Evolutionary conservation across 179 eudicot species (phyloP), one percentile per base, ranked within the genome.

Genomic region (Vitellaria paradoxa): DNA sequence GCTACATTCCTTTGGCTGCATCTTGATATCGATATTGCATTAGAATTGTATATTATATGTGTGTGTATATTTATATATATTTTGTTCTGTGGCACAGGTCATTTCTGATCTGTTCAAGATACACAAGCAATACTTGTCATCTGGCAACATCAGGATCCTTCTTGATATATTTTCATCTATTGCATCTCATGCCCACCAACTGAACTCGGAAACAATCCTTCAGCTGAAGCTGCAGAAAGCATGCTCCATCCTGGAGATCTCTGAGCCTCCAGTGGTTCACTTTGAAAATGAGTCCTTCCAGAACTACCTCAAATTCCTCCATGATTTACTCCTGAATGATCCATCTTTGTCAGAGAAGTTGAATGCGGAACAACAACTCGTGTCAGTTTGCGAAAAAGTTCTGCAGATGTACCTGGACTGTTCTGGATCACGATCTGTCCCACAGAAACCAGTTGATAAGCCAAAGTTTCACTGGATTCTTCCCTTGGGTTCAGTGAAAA

Each of bases 231-330:
- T 96, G 81, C 93, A 88, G 82, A 88, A 78, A 79, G 90, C 84
- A 11, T 92, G 98, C 87, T 84, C 92, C 24, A 78, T 89, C 63
- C 86, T 96, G 67, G 98, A 94, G 75, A 86, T 96, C 73, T 79
- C 99, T 26, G 94, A 89, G 10, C 96, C 97, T 7, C 99, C 99
- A 0, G 79, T 91, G n/a, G 97, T 96, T 70, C 90, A 90, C 81
- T 96, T 93, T 80, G 90, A 96, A 80, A 96, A 88, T 14, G 99
- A 96, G 76, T 89, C 92, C 45, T 84, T 78, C 76, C 90, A 87
- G 81, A 89, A 81, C 76, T 88, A 88, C 81, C 83, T 93, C 21
- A 85, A 78, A 79, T 87, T 93, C 78, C 90, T 93, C 55, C 89
- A 85, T 75, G 90, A 86, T 77, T 64, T 92, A 71, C 86, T 87